Percentiles rank a stretch among this genome's conserved stretches.
phyloP scores from a whole-genome alignment of 345 rosid genomes.

The Hibiscus tridactylites region DNA sequence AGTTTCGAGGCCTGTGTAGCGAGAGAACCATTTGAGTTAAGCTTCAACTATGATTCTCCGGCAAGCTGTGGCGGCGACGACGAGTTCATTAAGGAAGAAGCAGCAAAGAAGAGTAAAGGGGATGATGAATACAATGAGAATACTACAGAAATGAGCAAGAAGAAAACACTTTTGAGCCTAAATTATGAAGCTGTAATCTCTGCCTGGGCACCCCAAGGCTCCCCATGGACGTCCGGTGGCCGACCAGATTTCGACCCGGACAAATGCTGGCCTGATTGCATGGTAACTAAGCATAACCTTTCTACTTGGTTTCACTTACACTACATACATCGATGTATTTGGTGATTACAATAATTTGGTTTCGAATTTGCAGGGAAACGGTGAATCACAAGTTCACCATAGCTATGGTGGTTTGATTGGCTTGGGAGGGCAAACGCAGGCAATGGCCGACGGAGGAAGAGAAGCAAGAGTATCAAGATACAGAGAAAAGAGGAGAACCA shows the following conservation, averaged over 20 bases:
- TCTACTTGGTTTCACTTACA: background rate
- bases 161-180: conserved; percentile 40
- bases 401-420: conserved; percentile 13
- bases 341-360: background rate
- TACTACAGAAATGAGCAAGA: conserved; percentile 30
- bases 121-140: conserved; percentile 8
- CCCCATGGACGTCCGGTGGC: conserved; percentile 66
- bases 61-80: conserved; percentile 37
- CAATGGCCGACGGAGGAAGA: conserved; percentile 49
- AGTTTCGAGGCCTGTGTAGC: conserved; percentile 9
- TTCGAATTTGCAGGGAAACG: conserved; percentile 20
- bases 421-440: conserved; percentile 14
- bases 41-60: conserved; percentile 55
- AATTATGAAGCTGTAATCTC: conserved; percentile 62
- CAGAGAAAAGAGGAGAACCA: conserved; percentile 77
- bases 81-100: conserved; percentile 18
- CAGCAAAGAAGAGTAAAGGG: background rate
- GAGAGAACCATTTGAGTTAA: conserved; percentile 57
- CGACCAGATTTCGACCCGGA: conserved; percentile 54
- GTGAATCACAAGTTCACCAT: conserved; percentile 18
- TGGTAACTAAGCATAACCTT: conserved; percentile 29
- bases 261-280: conserved; percentile 37
- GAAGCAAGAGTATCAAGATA: conserved; percentile 85
- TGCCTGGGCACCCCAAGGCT: conserved; percentile 63
- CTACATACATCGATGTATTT: too few relatives aligned